phyloP scores from a whole-genome alignment of 768 basidiomycete species.

The Serendipita sp. region DNA sequence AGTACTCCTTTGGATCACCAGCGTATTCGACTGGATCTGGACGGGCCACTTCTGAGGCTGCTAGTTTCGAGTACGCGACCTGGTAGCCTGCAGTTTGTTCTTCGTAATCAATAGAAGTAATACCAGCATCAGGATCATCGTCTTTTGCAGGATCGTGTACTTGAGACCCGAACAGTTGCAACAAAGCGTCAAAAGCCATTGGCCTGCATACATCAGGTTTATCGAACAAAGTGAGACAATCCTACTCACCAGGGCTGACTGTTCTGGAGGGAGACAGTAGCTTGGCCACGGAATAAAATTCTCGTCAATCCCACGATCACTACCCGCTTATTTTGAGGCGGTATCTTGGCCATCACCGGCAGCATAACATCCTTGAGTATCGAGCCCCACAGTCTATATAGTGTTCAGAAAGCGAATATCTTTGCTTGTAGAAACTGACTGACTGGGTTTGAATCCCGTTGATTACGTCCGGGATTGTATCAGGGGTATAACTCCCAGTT shows the following conservation, averaged over 20 bases:
- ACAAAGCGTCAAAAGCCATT: constrained; percentile 45
- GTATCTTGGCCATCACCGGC: neutral
- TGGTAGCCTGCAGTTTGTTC: constrained; percentile 87
- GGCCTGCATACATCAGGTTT: constrained; percentile 37
- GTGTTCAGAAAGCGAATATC: neutral
- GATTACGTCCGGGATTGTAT: constrained; percentile 58
- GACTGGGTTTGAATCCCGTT: constrained; percentile 79
- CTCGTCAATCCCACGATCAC: neutral
- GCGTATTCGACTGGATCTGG: constrained; percentile 35
- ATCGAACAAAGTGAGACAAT: neutral
- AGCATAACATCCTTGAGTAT: neutral
- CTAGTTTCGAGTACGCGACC: constrained; percentile 81
- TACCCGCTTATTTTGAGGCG: neutral
- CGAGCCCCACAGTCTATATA: neutral
- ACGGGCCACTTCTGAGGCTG: constrained; percentile 49
- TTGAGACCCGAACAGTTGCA: constrained; percentile 49
- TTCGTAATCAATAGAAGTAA: constrained; percentile 76
- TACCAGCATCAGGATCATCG: constrained; percentile 36
- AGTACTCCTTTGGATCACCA: constrained; percentile 19
- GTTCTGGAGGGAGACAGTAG: neutral
- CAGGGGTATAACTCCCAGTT: constrained; percentile 56
- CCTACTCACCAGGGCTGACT: neutral
- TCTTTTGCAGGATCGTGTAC: constrained; percentile 15
- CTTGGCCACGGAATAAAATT: neutral
- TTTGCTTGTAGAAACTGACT: constrained; percentile 12